Conservation (phyloP, 768 basidiomycete species). For the Russula emetica region DNA sequence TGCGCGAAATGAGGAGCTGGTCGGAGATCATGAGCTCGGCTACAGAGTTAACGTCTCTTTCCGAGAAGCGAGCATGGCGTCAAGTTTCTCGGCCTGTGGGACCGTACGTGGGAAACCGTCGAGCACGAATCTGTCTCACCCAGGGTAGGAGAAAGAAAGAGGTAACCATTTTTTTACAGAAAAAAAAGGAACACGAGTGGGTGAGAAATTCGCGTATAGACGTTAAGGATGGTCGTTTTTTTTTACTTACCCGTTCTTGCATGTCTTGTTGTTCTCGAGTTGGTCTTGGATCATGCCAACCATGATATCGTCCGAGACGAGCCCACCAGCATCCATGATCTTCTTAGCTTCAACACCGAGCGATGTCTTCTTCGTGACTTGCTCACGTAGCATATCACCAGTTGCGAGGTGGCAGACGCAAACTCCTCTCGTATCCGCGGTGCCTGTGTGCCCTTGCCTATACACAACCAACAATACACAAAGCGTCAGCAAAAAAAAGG, state of each 20-base stretch:
- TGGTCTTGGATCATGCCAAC: constrained; percentile 97
- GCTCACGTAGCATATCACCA: constrained; percentile 96
- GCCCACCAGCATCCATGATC: constrained; percentile 94
- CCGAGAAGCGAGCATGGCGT: constrained; percentile 76
- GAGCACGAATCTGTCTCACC: constrained; percentile 74
- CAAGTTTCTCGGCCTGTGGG: constrained; percentile 93
- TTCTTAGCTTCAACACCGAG: constrained; percentile 93
- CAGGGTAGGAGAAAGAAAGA: background rate
- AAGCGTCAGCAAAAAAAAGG: background rate
- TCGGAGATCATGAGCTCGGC: constrained; percentile 91
- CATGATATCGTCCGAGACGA: constrained; percentile 95
- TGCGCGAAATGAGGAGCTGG: constrained; percentile 92
- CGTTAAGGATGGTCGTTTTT: background rate
- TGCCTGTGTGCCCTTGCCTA: constrained; percentile 98
- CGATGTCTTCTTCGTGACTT: constrained; percentile 80
- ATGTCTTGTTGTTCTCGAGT: constrained; percentile 85
- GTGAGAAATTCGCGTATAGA: background rate
- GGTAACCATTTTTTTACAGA: too few relatives aligned
- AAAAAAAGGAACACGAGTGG: background rate
- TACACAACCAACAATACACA: background rate
- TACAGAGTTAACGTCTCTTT: constrained; percentile 89
- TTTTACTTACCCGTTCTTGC: constrained; percentile 93
- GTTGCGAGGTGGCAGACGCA: constrained; percentile 98
- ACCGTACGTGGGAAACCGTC: constrained; percentile 99
- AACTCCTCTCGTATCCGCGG: constrained; percentile 88